Conservation (phyloP, 208 protist genomes). For the Trypanosomatidae sp. region DNA sequence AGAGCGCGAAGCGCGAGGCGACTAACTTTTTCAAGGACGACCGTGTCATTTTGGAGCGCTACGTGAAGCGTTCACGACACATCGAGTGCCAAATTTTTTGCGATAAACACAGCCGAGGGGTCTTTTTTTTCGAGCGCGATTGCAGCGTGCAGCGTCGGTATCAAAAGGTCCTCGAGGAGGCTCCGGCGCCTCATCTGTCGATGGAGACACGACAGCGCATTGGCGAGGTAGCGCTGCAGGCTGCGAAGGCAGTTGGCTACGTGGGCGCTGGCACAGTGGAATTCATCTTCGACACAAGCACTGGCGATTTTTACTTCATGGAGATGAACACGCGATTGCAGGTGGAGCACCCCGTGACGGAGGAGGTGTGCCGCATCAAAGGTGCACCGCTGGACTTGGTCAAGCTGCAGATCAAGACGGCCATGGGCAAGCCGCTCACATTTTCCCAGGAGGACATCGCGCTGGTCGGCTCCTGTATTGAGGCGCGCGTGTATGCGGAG, state of each 20-base stretch:
- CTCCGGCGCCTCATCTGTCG: constrained; percentile 71
- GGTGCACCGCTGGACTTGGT: constrained; percentile 92
- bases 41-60: constrained; percentile 93
- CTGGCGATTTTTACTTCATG: constrained; percentile 96
- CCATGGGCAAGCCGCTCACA: constrained; percentile 63
- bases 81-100: constrained; percentile 95
- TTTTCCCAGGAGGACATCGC: constrained; percentile 79
- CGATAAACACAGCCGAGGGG: constrained; percentile 86
- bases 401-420: constrained; percentile 90
- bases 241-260: constrained; percentile 91
- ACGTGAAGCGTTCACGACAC: constrained; percentile 86
- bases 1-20: constrained; percentile 91
- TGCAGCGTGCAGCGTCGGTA: constrained; percentile 95
- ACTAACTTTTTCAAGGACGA: constrained; percentile 92
- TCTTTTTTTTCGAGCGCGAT: constrained; percentile 95
- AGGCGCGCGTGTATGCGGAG: constrained; percentile 97
- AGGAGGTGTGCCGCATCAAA: constrained; percentile 86
- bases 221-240: constrained; percentile 72
- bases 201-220: constrained; percentile 68
- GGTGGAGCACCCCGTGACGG: constrained; percentile 96
- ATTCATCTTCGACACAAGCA: constrained; percentile 94
- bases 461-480: constrained; percentile 80
- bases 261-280: constrained; percentile 98
- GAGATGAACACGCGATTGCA: constrained; percentile 99
- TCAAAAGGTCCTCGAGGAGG: constrained; percentile 96